Evolutionary conservation across 1,284 basidiomycete species (phyloP), one percentile per base, ranked within the genome.

Genomic region (Spongispora temasekensis): DNA sequence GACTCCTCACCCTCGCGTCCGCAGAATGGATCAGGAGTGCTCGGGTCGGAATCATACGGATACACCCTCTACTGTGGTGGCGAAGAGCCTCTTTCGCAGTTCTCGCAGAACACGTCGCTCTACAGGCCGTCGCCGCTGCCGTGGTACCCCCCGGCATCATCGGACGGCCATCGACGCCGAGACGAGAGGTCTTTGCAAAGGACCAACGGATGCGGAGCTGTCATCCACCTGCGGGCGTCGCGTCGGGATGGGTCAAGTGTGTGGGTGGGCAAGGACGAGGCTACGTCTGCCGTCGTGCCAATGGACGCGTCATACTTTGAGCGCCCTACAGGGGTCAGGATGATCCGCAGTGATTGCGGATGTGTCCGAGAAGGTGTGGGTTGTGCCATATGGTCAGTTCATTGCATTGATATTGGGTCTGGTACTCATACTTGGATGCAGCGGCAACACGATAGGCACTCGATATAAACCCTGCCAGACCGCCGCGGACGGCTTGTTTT

Each of bases 321-420:
- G 60, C 73, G 77, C 42, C 68, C 75, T 17, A 75, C 79, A 12
- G 75, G 80, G 9, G 78, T 79, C 37, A 80, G 79, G 69, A 80
- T 83, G 71, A 75, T 82, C 61, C 77, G 76, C 64, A 85, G 80
- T 64, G 74, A 82, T 3, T 89, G 87, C 64, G 85, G 87, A 23
- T 89, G 88, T 66, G 71, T 86, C 46, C 78, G 83, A 53, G 86
- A 88, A 70, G 86, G 85, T 4, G 77, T 89, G 13, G 87, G 84
- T 27, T 89, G 87, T 71, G 78, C 83, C 2, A 78, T 81, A 48
- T 89, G 86, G 85, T 84, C 61, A 67, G 83, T 72, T 21, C 55
- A n/a, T 15, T 32, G 23, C 15, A 58, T 61, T 61, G 5, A 12
- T 37, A 57, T 58, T 44, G 31, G 50, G 42, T 44, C 53, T 30